A percentile compares a stretch with the other conserved stretches of the same genome.
Evolutionary conservation across 257 asterid species (phyloP).

Genomic region (Osmanthus fragrans): DNA sequence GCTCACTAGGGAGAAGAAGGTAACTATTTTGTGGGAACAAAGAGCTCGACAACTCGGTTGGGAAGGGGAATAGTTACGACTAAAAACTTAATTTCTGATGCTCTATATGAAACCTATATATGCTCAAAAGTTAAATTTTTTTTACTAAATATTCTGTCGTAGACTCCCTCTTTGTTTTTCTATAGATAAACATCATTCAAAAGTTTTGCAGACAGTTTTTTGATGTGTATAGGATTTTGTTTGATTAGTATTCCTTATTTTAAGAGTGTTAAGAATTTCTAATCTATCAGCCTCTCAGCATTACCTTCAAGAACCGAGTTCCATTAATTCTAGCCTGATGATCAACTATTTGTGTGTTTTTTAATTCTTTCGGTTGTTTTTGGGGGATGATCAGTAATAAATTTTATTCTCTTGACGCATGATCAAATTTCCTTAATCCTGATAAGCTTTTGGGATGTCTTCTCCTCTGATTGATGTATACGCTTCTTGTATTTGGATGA

Average conservation of each 20-base stretch:
- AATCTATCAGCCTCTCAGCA: not conserved
- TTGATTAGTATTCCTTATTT: no score
- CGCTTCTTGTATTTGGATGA: no score
- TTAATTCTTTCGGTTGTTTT: no score
- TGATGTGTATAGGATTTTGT: not conserved
- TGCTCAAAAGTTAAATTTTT: slow-evolving; percentile 5
- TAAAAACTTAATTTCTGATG: not conserved
- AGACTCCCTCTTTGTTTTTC: not conserved
- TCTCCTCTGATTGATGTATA: no score
- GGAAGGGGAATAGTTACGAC: slow-evolving; percentile 54
- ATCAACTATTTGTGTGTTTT: not conserved
- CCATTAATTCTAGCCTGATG: not conserved
- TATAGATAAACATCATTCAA: not conserved
- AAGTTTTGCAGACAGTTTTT: not conserved
- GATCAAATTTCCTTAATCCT: no score
- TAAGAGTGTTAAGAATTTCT: not conserved
- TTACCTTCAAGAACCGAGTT: not conserved
- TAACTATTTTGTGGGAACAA: slow-evolving; percentile 72
- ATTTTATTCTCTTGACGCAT: no score
- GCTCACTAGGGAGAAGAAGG: slow-evolving; percentile 72
- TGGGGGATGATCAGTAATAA: no score
- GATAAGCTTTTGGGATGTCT: no score
- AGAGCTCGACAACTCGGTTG: slow-evolving; percentile 89
- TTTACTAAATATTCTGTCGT: slow-evolving; percentile 16
- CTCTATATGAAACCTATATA: slow-evolving; percentile 10